A percentile compares a stretch with the other conserved stretches of the same genome.
These are phyloP conservation scores for Coffea humblotiana DNA, from an alignment of 305 asterid genomes.

Conservation along the genomic window DNA sequence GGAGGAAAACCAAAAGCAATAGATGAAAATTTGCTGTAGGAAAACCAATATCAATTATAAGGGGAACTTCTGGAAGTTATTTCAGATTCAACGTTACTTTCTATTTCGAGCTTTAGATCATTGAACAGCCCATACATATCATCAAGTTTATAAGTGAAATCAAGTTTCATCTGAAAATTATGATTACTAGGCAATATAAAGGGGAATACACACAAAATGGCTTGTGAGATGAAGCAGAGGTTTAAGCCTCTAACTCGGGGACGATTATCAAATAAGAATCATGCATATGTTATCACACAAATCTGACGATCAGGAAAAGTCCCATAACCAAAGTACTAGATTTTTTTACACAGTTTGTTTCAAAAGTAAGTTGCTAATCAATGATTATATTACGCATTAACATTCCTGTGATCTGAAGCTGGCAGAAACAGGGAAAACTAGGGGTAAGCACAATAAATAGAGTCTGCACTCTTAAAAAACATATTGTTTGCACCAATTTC, in stretches of 20 bases:
- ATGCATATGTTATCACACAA: background rate
- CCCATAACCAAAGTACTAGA: background rate
- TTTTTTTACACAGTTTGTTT: background rate
- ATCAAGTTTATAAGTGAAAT: too few relatives aligned
- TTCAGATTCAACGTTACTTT: background rate
- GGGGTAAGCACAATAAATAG: background rate
- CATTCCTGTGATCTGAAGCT: background rate
- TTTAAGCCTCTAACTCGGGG: background rate
- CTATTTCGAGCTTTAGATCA: constrained; percentile 5
- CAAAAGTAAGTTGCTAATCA: background rate
- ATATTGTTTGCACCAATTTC: background rate
- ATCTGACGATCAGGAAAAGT: background rate
- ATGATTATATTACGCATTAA: background rate
- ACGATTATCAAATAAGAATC: background rate
- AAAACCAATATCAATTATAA: too few relatives aligned
- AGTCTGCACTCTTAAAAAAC: background rate
- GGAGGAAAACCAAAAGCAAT: background rate
- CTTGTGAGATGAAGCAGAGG: background rate
- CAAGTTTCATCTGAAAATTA: too few relatives aligned
- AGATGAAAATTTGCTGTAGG: too few relatives aligned
- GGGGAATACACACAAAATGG: background rate
- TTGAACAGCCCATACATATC: too few relatives aligned
- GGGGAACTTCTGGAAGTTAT: too few relatives aligned
- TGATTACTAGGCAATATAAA: background rate
- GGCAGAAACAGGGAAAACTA: background rate